Evolutionary conservation across 441 rosid species (phyloP).

Genomic region (Arabidopsis lyrata): DNA sequence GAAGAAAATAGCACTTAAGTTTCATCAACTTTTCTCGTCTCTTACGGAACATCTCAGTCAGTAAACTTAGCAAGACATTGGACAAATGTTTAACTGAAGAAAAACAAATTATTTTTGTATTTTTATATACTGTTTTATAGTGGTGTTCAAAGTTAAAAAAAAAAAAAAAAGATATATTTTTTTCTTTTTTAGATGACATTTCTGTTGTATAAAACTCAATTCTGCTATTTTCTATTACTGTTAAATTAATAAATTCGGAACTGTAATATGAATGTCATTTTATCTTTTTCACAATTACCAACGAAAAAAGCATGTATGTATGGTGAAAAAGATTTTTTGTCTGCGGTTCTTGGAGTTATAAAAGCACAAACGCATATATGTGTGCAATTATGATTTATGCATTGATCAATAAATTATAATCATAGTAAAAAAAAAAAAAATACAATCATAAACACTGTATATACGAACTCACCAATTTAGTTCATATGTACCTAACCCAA

Average conservation of each 20-base stretch:
- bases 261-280: background rate
- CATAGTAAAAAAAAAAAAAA: background rate
- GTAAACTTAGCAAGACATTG: background rate
- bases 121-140: background rate
- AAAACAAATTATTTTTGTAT: background rate
- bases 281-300: background rate
- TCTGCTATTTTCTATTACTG: background rate
- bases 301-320: background rate
- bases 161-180: background rate
- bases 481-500: slow-evolving; percentile 48
- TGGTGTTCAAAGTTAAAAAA: background rate
- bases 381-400: slow-evolving; percentile 14
- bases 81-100: background rate
- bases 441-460: slow-evolving; percentile 21
- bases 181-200: background rate
- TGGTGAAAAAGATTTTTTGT: background rate
- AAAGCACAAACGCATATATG: slow-evolving; percentile 11
- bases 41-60: slow-evolving; percentile 26
- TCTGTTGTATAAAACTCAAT: background rate
- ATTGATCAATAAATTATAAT: slow-evolving; percentile 11
- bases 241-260: background rate
- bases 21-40: slow-evolving; percentile 3
- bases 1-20: slow-evolving; percentile 1
- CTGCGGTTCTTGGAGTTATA: slow-evolving; percentile 22
- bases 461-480: slow-evolving; percentile 32